Base-by-base conservation (phyloP, 306 rosid species). In the Pachyrhizus erosus region DNA sequence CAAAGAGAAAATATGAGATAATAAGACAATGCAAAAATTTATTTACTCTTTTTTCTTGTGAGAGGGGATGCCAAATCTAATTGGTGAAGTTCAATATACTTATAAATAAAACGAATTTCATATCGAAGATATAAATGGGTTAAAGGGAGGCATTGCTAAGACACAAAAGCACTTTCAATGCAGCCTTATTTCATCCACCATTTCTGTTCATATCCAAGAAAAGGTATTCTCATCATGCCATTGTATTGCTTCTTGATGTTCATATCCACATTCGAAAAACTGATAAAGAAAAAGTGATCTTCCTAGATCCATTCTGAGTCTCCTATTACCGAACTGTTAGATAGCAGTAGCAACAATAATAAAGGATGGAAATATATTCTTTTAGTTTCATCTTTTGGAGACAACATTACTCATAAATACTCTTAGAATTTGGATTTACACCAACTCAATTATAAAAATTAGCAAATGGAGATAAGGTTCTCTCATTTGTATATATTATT, bases 251-350 rank as follows among this genome's bases (percentile, higher is more conserved):
- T 1, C 31, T 27, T 27, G 31, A 27, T 27, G 2, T 27, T 27
- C 31, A 27, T 27, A 27, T 27, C 31, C 31, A 1, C 31, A 27
- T 27, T 48, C 31, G 46, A 42, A 10, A 18, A 29, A 65, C 46
- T 8, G 46, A 42, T 9, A 46, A n/a, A 17, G 10, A 31, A 66
- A 46, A 29, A 76, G 14, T 34, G n/a, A 81, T 55, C 7, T 23
- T 71, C 79, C 73, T n/a, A 39, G 43, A 54, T 12, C 73, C 84
- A 65, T 51, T 27, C 31, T 76, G 42, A 1, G 54, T 5, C 51
- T 48, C 26, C 51, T 23, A 34, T 34, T 34, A 34, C 39, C 4
- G 39, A 51, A 68, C 37, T 9, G 34, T 48, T 6, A 46, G 51
- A 33, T 70, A 70, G 54, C 40, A 34, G 26, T 52, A 62, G 49